A percentile compares a stretch with the other conserved stretches of the same genome.
Evolutionary conservation across 371 early-diverging fungal genomes (phyloP).

Genomic region (Basidiobolus meristosporus): DNA sequence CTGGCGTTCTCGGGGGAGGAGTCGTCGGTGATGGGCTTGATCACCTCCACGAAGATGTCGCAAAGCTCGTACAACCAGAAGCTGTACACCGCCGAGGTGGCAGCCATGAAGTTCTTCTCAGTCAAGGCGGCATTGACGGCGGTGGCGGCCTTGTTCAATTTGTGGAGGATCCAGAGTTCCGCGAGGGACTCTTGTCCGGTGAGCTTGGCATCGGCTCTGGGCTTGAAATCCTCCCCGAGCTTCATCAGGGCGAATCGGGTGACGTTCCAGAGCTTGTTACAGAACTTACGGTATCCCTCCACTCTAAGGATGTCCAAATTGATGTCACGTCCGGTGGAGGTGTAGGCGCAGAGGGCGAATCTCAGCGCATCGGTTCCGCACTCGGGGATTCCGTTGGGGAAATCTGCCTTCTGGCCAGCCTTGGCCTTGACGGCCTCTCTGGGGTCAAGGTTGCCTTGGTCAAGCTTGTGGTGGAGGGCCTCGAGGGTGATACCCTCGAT

Average conservation of each 20-base stretch:
- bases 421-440: conserved; percentile 79
- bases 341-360: conserved; percentile 90
- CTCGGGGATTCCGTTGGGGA: conserved; percentile 95
- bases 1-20: conserved; percentile 16
- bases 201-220: conserved; percentile 26
- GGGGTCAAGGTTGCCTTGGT: conserved; percentile 81
- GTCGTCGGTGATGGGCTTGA: conserved; percentile 63
- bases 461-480: conserved; percentile 58
- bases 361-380: conserved; percentile 99
- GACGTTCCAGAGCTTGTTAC: conserved; percentile 99
- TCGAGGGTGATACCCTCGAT: conserved; percentile 84
- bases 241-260: conserved; percentile 86
- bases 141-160: conserved; percentile 63
- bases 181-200: conserved; percentile 72
- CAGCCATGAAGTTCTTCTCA: conserved; percentile 88
- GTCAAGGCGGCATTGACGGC: conserved; percentile 59
- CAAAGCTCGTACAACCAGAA: conserved; percentile 97
- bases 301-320: conserved; percentile 95
- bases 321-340: conserved; percentile 76
- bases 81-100: conserved; percentile 74
- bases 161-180: conserved; percentile 87
- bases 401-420: conserved; percentile 79
- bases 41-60: conserved; percentile 90
- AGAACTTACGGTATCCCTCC: conserved; percentile 97
- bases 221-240: conserved; percentile 68